Evolutionary conservation across 1,284 basidiomycete genomes (phyloP).

Genomic region (Trichosporon sp.): DNA sequence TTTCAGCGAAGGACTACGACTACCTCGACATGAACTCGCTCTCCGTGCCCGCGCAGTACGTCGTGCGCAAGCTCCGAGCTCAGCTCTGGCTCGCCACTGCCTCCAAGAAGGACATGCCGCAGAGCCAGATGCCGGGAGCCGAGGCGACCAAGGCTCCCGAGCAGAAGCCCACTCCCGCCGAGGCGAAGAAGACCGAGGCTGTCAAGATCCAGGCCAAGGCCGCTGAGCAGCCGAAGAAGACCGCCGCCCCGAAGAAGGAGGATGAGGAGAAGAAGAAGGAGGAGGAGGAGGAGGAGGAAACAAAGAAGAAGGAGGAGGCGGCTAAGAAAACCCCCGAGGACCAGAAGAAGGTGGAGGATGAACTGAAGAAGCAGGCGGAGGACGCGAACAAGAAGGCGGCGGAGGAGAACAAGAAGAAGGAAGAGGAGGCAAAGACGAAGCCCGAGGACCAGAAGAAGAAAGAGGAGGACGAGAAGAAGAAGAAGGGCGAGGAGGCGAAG

Average conservation of each 20-base stretch:
- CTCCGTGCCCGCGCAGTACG: neutral
- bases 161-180: neutral
- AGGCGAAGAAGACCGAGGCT: neutral
- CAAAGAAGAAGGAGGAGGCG: neutral
- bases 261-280: conserved; percentile 1
- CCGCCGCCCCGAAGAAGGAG: neutral
- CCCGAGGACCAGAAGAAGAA: too few species aligned
- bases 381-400: too few species aligned
- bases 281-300: neutral
- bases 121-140: neutral
- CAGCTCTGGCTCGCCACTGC: neutral
- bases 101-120: neutral
- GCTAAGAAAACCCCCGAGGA: too few species aligned
- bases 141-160: neutral
- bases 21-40: neutral
- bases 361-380: too few species aligned
- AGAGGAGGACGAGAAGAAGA: too few species aligned
- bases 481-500: too few species aligned
- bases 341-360: too few species aligned
- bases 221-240: neutral
- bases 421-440: too few species aligned
- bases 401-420: too few species aligned
- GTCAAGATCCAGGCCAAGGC: neutral
- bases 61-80: conserved; percentile 5
- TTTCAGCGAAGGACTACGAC: neutral